Evolutionary conservation across 2,329 filamentous ascomycete species (phyloP), one percentile per base, ranked within the genome.

Genomic region (Fusarium sp.): DNA sequence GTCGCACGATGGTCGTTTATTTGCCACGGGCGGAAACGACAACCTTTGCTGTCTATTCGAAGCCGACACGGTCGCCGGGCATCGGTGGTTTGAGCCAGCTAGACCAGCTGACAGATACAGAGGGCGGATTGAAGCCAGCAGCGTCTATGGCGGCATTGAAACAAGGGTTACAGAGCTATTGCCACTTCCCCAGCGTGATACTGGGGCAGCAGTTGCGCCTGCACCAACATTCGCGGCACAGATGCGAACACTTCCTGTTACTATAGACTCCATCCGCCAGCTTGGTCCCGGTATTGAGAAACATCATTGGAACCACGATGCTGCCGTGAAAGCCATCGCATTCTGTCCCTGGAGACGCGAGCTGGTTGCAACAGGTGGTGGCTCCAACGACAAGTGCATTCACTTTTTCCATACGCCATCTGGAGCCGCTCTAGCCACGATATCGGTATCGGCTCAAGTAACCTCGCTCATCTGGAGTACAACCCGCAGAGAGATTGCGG

Each of bases 321-420:
- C 94, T 1, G 95, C 95, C 3, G 91, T 98, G 65, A 99, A 99
- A 76, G 95, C 95, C 29, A 95, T 98, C 67, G 93, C 95, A 2
- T 98, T 98, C 76, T 96, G 94, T 62, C 94, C 95, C 0, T 99
- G 93, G 94, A 90, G 94, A 53, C 86, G 90, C 21, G 90, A 89
- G 4, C 82, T 99, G 5, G 77, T 99, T 35, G 95, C 95, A 13
- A 96, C 94, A 1, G 93, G 95, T 4, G 94, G 95, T 35, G 95
- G 95, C 21, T 94, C 91, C 41, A 96, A 96, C 70, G 94, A 99
- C 77, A 92, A 92, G 68, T 92, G 92, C 73, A 97, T 99, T 54
- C 93, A 96, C 76, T 99, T 99, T 79, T 97, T 90, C 75, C 93
- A 98, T 75, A 90, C 92, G 1, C 83, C 84, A 17, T 93, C 93